phyloP scores from a whole-genome alignment of 345 rosid species.

The Ceriops tagal region DNA sequence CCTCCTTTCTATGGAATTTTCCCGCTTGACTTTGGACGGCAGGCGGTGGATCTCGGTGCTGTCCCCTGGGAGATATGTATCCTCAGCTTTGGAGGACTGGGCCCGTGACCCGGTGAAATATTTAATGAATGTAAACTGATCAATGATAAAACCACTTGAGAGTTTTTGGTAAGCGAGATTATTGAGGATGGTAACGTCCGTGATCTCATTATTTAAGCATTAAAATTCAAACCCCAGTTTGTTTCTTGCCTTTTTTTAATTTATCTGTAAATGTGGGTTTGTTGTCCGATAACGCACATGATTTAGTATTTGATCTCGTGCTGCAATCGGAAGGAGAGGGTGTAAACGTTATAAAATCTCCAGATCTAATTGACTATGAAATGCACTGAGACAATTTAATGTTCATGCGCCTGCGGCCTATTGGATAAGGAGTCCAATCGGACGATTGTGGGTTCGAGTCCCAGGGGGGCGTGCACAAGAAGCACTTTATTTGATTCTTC shows the following conservation, averaged over 20 bases:
- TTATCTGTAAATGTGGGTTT: not conserved
- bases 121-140: constrained; percentile 2
- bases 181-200: not conserved
- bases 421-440: constrained; percentile 24
- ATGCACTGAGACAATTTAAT: too few relatives aligned
- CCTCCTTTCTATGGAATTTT: not conserved
- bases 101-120: constrained; percentile 12
- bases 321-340: too few relatives aligned
- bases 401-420: not conserved
- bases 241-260: not conserved
- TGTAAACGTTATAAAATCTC: too few relatives aligned
- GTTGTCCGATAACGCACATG: too few relatives aligned
- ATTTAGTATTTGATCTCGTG: too few relatives aligned
- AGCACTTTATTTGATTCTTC: too few relatives aligned
- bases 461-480: constrained; percentile 9
- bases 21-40: not conserved
- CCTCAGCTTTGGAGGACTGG: constrained; percentile 16
- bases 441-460: constrained; percentile 25
- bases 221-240: not conserved
- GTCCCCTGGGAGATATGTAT: not conserved
- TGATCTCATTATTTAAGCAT: not conserved
- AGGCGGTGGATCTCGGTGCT: not conserved
- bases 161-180: not conserved
- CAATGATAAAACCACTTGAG: not conserved
- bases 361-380: too few relatives aligned